Evolutionary conservation across 805 yeast genomes (phyloP).

Genomic region (Barnettozyma salicaria): DNA sequence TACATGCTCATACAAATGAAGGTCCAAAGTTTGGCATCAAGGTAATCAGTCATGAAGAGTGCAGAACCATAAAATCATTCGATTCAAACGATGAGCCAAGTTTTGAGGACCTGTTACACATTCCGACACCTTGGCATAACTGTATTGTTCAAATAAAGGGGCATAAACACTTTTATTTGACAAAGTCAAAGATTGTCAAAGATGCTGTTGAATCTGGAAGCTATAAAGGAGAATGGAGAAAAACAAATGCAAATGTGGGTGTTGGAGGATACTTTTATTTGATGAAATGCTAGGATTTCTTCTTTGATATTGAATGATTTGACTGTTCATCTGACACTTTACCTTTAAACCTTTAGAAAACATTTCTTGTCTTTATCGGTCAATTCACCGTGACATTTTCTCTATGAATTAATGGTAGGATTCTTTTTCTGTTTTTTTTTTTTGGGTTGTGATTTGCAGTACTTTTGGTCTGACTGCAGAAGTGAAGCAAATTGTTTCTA

Average conservation of each 20-base stretch:
- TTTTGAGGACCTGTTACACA: constrained; percentile 49
- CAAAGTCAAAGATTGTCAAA: constrained; percentile 32
- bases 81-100: constrained; percentile 35
- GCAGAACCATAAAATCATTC: constrained; percentile 42
- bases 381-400: no score
- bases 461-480: no score
- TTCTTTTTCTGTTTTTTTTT: not conserved
- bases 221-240: constrained; percentile 33
- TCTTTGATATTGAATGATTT: not conserved
- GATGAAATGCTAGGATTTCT: constrained; percentile 3
- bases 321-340: no score
- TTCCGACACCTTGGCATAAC: constrained; percentile 67
- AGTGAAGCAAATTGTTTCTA: no score
- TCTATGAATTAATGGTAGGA: not conserved
- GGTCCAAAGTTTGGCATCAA: constrained; percentile 59
- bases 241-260: constrained; percentile 27
- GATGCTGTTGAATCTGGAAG: constrained; percentile 32
- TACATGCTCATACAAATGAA: constrained; percentile 52
- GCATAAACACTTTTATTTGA: constrained; percentile 28
- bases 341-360: no score
- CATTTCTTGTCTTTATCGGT: no score
- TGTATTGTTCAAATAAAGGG: constrained; percentile 40
- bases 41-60: constrained; percentile 38
- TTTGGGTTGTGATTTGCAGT: no score
- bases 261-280: constrained; percentile 29